Evolutionary conservation across 306 rosid genomes (phyloP), one percentile per base, ranked within the genome.

Genomic region (Styphnolobium japonicum): DNA sequence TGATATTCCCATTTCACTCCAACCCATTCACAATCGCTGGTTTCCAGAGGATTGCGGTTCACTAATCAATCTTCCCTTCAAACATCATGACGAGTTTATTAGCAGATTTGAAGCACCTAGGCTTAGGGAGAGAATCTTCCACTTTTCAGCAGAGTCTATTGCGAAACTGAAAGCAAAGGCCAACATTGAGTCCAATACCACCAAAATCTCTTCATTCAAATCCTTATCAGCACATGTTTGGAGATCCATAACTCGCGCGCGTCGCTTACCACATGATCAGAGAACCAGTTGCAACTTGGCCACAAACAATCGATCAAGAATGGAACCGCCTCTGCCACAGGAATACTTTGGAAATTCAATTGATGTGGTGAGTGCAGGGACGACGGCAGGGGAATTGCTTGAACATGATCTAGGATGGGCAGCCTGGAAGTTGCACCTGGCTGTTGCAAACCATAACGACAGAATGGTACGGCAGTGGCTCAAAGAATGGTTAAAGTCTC

Each of bases 111-210:
- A 86, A 56, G 25, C 85, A 7, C 88, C 94, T 0, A 0, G 14
- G 0, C 71, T 93, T 0, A 71, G 90, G 25, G 93, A 88, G 77
- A 88, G 87, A 56, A 8, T 93, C 16, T 90, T 91, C 73, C 95
- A 85, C 40, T 89, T 91, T 48, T 39, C 93, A 6, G 64, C 86
- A 0, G 88, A 89, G 53, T 83, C 88, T 5, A 62, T 86, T 11
- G 89, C 92, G 0, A 88, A 86, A 16, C 69, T 93, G 7, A 93
- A 93, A 85, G 85, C 85, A 12, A 83, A 78, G 52, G 93, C 92
- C 3, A 93, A 93, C 16, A 10, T 22, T 2, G 91, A 88, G 33
- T 75, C 29, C 3, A 63, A 61, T 3, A 75, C 85, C 18, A 31
- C 11, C 21, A 71, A 22, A 36, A 88, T 91, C 62, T 89, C 94